A percentile compares a stretch with the other conserved stretches of the same genome.
Conservation (phyloP, 1,284 basidiomycete species). For the Ceratobasidium sp. region DNA sequence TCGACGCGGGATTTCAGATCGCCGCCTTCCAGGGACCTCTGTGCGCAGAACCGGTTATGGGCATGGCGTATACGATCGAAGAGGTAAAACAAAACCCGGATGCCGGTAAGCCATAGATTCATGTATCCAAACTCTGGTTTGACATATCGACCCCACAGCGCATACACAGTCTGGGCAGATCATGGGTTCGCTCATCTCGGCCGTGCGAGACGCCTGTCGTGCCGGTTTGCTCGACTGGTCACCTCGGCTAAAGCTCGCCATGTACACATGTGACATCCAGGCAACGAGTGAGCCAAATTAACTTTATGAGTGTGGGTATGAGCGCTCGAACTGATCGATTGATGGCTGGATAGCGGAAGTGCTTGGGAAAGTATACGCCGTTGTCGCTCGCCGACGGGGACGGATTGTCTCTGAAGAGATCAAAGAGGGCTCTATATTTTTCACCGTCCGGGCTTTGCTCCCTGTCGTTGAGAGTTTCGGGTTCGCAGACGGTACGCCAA, state of each 20-base stretch:
- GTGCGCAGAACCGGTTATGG: slow-evolving; percentile 94
- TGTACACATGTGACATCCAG: slow-evolving; percentile 99
- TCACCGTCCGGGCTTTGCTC: slow-evolving; percentile 88
- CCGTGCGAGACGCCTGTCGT: slow-evolving; percentile 87
- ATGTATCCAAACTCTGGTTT: slow-evolving; percentile 30
- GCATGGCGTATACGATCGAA: slow-evolving; percentile 92
- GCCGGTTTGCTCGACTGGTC: slow-evolving; percentile 96
- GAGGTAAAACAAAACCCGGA: slow-evolving; percentile 67
- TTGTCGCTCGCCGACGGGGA: slow-evolving; percentile 89
- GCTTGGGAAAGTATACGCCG: slow-evolving; percentile 96
- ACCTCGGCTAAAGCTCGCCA: slow-evolving; percentile 94
- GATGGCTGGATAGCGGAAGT: slow-evolving; percentile 77
- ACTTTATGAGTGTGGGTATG: not conserved
- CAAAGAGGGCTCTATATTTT: slow-evolving; percentile 97
- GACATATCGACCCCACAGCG: slow-evolving; percentile 60
- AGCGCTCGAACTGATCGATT: slow-evolving; percentile 28
- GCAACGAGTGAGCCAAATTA: slow-evolving; percentile 79
- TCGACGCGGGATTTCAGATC: slow-evolving; percentile 95
- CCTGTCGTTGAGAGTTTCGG: slow-evolving; percentile 98
- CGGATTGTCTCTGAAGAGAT: slow-evolving; percentile 96
- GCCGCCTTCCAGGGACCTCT: slow-evolving; percentile 93
- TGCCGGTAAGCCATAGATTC: slow-evolving; percentile 13
- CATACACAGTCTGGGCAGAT: slow-evolving; percentile 75
- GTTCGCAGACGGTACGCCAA: slow-evolving; percentile 84
- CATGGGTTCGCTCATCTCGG: slow-evolving; percentile 87